phyloP scores from a whole-genome alignment of 768 basidiomycete species.

The Suillus brevipes region DNA sequence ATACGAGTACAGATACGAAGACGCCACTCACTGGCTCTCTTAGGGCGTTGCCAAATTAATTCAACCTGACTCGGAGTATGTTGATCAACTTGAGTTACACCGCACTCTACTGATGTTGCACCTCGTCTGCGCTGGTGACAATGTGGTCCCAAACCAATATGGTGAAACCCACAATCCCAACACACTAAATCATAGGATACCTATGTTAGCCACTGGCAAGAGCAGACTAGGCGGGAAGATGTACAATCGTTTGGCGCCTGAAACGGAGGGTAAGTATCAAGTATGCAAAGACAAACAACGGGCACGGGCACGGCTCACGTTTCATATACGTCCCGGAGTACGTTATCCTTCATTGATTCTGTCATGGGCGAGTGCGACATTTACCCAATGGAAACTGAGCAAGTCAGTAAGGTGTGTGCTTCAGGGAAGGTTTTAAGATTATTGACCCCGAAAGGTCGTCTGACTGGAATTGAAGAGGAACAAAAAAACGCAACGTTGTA shows the following conservation, averaged over 20 bases:
- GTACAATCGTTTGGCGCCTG: slow-evolving; percentile 1
- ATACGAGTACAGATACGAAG: slow-evolving; percentile 37
- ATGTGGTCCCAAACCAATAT: slow-evolving; percentile 46
- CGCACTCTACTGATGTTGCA: slow-evolving; percentile 14
- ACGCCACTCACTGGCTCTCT: slow-evolving; percentile 24
- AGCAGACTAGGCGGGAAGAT: background rate
- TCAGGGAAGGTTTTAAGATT: background rate
- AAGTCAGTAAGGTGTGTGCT: background rate
- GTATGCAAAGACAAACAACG: background rate
- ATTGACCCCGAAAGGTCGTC: background rate
- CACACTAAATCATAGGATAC: slow-evolving; percentile 33
- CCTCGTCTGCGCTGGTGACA: slow-evolving; percentile 34
- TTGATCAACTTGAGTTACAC: background rate
- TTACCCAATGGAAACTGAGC: background rate
- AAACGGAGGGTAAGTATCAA: background rate
- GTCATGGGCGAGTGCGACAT: background rate
- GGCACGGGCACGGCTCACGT: background rate
- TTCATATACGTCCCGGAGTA: background rate
- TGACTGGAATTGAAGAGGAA: background rate
- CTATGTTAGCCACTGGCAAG: background rate
- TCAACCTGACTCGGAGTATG: slow-evolving; percentile 25
- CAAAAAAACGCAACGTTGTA: background rate
- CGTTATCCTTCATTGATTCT: background rate
- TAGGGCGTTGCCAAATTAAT: slow-evolving; percentile 33
- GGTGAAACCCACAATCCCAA: slow-evolving; percentile 50